Conservation (phyloP, 495 filamentous ascomycete genomes). For the Hyaloscypha variabilis region DNA sequence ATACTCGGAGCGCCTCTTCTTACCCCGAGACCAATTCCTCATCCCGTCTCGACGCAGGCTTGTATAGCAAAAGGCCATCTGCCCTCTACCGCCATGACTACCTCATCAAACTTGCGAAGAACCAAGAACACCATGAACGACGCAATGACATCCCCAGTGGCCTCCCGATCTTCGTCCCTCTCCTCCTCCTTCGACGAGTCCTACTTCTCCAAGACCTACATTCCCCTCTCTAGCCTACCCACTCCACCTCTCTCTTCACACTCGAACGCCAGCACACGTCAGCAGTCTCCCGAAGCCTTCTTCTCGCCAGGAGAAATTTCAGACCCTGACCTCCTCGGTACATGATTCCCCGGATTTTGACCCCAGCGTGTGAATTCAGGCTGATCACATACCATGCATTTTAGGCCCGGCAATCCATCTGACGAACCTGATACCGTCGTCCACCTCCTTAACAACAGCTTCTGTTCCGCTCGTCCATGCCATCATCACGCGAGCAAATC, state of each 20-base stretch:
- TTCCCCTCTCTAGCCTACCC: constrained; percentile 60
- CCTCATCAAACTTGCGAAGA: constrained; percentile 10
- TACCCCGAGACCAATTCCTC: not conserved
- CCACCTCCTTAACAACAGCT: constrained; percentile 50
- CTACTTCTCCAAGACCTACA: constrained; percentile 59
- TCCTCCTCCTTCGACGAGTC: constrained; percentile 36
- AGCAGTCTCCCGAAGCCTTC: constrained; percentile 37
- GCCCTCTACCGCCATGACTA: constrained; percentile 4
- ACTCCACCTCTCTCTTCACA: constrained; percentile 56
- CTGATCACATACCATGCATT: constrained; percentile 16
- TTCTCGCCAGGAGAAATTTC: constrained; percentile 42
- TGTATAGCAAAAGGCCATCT: not conserved
- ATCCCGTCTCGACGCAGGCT: not conserved
- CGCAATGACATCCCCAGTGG: constrained; percentile 22
- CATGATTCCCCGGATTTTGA: constrained; percentile 26
- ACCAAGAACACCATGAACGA: constrained; percentile 1
- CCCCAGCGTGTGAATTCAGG: constrained; percentile 21
- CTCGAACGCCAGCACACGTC: constrained; percentile 40
- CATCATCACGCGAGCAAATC: constrained; percentile 50
- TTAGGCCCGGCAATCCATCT: constrained; percentile 57
- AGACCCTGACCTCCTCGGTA: constrained; percentile 49
- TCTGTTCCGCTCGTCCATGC: constrained; percentile 53
- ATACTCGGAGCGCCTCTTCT: not conserved
- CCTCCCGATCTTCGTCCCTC: constrained; percentile 15
- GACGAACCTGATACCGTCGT: constrained; percentile 55